A percentile compares a stretch with the other conserved stretches of the same genome.
Evolutionary conservation across 768 basidiomycete species (phyloP).

Genomic region (Suillus discolor): DNA sequence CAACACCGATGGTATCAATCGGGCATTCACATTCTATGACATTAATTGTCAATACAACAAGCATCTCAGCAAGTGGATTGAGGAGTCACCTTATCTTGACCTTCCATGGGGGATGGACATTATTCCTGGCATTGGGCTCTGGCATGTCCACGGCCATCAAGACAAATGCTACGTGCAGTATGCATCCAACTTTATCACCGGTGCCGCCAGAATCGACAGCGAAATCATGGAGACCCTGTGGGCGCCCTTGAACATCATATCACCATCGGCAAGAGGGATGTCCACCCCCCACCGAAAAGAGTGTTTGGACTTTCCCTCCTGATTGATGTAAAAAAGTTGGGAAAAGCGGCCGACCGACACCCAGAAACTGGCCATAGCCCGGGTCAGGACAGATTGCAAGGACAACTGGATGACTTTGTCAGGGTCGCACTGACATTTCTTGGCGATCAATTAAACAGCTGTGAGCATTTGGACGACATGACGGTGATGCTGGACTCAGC

Average conservation of each 20-base stretch:
- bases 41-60: no score
- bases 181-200: background rate
- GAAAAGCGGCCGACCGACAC: background rate
- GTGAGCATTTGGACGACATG: background rate
- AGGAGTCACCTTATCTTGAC: no score
- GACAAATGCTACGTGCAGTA: constrained; percentile 3
- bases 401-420: background rate
- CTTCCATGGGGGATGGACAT: background rate
- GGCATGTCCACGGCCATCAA: constrained; percentile 1
- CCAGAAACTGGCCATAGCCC: background rate
- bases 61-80: no score
- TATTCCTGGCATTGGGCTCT: background rate
- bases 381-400: background rate
- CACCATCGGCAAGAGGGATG: no score
- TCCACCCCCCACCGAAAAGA: no score
- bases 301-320: background rate
- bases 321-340: background rate
- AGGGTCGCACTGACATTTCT: background rate
- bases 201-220: constrained; percentile 11
- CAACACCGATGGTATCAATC: no score
- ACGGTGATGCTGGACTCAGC: background rate
- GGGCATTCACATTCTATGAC: no score
- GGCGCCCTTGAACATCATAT: no score
- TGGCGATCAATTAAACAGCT: background rate
- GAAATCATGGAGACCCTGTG: constrained; percentile 22